Conservation (phyloP, 352 stramenopile species). For the Pythium scleroteichum region DNA sequence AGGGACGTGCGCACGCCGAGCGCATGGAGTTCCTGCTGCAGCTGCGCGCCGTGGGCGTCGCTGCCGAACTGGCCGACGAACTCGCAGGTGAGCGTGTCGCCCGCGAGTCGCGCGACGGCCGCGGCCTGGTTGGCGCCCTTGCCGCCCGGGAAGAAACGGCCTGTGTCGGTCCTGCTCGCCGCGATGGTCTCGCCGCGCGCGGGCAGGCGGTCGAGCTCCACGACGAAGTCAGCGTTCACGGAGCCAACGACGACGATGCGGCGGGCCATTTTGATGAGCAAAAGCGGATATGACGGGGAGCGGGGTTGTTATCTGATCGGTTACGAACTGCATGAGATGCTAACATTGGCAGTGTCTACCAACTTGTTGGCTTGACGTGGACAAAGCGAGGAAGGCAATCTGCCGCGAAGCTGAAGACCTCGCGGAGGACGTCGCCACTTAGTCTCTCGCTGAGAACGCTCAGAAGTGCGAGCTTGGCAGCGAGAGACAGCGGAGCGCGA, state of each 20-base stretch:
- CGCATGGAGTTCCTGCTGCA: constrained; percentile 40
- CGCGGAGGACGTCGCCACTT: constrained; percentile 7
- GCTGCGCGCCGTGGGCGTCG: constrained; percentile 54
- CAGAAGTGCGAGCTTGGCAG: constrained; percentile 7
- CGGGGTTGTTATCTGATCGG: too few species aligned
- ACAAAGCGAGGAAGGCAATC: constrained; percentile 9
- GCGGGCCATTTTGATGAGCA: not conserved
- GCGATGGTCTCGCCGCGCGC: constrained; percentile 67
- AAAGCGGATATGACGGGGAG: too few species aligned
- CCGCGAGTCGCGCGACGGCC: constrained; percentile 49
- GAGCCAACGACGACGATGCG: constrained; percentile 77
- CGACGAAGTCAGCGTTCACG: constrained; percentile 80
- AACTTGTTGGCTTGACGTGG: constrained; percentile 1
- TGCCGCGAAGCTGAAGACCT: constrained; percentile 10
- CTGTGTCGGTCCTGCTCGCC: constrained; percentile 53
- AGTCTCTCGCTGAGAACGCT: not conserved
- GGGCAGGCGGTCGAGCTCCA: constrained; percentile 70
- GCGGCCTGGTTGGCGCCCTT: constrained; percentile 85
- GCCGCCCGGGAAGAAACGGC: constrained; percentile 65
- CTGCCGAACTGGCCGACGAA: constrained; percentile 79
- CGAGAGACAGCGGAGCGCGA: constrained; percentile 1
- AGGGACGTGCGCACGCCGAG: constrained; percentile 43
- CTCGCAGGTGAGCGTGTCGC: constrained; percentile 23
- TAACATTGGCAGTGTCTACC: too few species aligned
- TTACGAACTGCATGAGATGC: too few species aligned